Evolutionary conservation across 2,329 filamentous ascomycete genomes (phyloP), one percentile per base, ranked within the genome.

Genomic region (Epichloe sylvatica): DNA sequence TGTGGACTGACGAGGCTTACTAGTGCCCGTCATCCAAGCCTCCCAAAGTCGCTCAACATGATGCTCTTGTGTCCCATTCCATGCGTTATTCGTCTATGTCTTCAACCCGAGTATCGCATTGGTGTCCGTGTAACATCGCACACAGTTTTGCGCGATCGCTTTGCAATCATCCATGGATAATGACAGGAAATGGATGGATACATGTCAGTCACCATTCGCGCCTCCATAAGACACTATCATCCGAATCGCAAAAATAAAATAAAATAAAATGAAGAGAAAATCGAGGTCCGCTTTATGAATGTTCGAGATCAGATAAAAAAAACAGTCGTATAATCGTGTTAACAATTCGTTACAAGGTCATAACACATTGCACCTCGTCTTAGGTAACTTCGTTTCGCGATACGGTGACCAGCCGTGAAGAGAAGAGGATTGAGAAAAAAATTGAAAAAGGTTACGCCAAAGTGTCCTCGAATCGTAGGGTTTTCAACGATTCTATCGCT

Each of bases 261-360:
- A 25, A 23, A 23, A 23, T 25, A 25, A 8, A 25, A 25, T 25
- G 1, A 8, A 11, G n/a, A 13, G 15, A n/a, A 7, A 42, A 41
- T 50, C 21, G 30, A 37, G 33, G 17, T 41, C 33, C 34, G 42
- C 19, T 47, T 44, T 37, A 21, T 41, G 30, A 41, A 44, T 34
- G 38, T 33, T 23, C 25, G 34, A 17, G 25, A 40, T 35, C 51
- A 45, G 46, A 50, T 41, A 21, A 49, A 45, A 49, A 45, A 51
- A 54, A 50, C 13, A 51, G 53, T 71, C 66, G 66, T 68, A 66
- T 63, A 67, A 39, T 56, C 54, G 44, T 56, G 42, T 39, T 34
- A 41, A 36, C 21, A 51, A 54, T 58, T 56, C 56, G 57, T 60
- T 52, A 56, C 55, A 61, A 59, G 57, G 59, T 67, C 63, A 56